Evolutionary conservation across 2,329 filamentous ascomycete genomes (phyloP).

Genomic region (Helminthosporium solani): DNA sequence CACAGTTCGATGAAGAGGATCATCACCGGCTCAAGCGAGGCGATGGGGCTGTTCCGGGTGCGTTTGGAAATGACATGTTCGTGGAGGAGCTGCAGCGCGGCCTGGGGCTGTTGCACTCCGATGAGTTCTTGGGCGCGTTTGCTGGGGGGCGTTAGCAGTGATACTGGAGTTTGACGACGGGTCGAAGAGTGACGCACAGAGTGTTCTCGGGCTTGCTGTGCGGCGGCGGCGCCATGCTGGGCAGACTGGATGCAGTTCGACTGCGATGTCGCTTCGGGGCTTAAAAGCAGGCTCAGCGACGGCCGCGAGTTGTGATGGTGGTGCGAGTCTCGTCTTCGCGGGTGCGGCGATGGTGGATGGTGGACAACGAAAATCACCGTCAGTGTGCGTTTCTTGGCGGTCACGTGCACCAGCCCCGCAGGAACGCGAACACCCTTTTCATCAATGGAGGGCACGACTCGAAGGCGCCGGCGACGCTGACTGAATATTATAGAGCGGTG

Average conservation of each 20-base stretch:
- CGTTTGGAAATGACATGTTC: constrained; percentile 99
- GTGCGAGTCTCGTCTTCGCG: constrained; percentile 6
- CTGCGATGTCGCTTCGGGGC: constrained; percentile 30
- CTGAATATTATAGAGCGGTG: background rate
- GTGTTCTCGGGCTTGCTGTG: constrained; percentile 99
- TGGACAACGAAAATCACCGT: background rate
- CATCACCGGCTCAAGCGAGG: constrained; percentile 97
- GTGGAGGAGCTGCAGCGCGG: constrained; percentile 91
- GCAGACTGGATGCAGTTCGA: constrained; percentile 29
- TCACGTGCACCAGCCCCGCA: background rate
- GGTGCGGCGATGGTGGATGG: background rate
- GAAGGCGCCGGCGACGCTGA: background rate
- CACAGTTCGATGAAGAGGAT: constrained; percentile 94
- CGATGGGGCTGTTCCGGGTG: constrained; percentile 95
- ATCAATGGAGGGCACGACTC: background rate
- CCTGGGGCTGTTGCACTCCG: constrained; percentile 89
- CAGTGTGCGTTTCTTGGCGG: background rate
- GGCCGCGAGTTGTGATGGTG: constrained; percentile 23
- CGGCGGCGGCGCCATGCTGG: constrained; percentile 85
- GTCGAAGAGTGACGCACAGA: constrained; percentile 49
- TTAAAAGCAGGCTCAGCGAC: constrained; percentile 28
- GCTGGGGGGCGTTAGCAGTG: constrained; percentile 26
- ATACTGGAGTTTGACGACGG: background rate
- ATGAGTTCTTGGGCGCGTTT: constrained; percentile 96
- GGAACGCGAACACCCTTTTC: background rate